Conservation (phyloP, 495 filamentous ascomycete genomes). For the Hyphodiscus hymeniophilus region DNA sequence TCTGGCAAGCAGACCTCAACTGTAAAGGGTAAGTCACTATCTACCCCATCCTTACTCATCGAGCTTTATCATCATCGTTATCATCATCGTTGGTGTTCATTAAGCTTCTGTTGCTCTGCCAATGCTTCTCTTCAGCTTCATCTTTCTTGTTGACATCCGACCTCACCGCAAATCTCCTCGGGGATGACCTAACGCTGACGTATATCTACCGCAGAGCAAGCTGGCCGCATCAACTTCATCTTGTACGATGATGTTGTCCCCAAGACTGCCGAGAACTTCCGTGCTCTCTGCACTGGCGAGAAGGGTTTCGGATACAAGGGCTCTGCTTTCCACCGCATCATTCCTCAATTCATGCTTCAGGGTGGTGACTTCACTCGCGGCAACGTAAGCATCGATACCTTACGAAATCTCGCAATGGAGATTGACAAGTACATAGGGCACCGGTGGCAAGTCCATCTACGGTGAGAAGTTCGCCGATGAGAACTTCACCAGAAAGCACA, state of each 20-base stretch:
- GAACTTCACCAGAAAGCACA: constrained; percentile 65
- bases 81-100: constrained; percentile 1
- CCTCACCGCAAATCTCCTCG: neutral
- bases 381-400: constrained; percentile 53
- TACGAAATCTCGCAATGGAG: neutral
- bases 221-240: constrained; percentile 78
- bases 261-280: constrained; percentile 92
- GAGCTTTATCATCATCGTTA: constrained; percentile 15
- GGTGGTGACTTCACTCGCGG: constrained; percentile 97
- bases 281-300: constrained; percentile 84
- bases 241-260: constrained; percentile 85
- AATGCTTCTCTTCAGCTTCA: neutral
- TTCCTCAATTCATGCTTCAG: constrained; percentile 97
- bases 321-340: constrained; percentile 75
- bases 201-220: constrained; percentile 46
- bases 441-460: constrained; percentile 81
- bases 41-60: constrained; percentile 8
- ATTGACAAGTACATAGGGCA: constrained; percentile 46
- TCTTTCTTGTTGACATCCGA: constrained; percentile 8
- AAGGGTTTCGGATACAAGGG: constrained; percentile 67
- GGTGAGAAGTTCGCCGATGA: constrained; percentile 80
- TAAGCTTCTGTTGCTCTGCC: neutral
- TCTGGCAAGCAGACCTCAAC: constrained; percentile 46
- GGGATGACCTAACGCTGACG: constrained; percentile 13
- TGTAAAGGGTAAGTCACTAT: constrained; percentile 49